Conservation (phyloP, 441 rosid genomes). For the Omphalea diandra region DNA sequence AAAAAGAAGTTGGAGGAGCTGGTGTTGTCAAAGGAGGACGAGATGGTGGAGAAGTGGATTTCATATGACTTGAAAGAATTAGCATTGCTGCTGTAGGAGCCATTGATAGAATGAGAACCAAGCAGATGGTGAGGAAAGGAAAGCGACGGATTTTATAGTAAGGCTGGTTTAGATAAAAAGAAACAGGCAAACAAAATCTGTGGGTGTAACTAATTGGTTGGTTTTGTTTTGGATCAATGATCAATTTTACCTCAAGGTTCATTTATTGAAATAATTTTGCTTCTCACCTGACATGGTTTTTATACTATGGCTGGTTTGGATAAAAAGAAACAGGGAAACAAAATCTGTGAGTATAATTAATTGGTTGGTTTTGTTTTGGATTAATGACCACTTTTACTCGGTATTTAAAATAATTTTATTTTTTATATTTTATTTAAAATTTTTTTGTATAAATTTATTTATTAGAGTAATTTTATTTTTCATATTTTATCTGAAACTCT, state of each 20-base stretch:
- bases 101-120: background rate
- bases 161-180: background rate
- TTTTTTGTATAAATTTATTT: no score
- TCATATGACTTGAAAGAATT: constrained; percentile 11
- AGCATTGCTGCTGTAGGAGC: constrained; percentile 23
- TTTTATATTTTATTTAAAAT: no score
- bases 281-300: no score
- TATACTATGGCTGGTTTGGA: background rate
- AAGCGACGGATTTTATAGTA: background rate
- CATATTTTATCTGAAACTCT: no score
- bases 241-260: no score
- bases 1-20: background rate
- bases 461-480: no score
- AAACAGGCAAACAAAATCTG: constrained; percentile 13
- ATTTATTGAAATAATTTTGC: no score
- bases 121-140: no score
- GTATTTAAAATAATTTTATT: no score
- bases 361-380: background rate
- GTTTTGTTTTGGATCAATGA: background rate
- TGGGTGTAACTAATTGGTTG: constrained; percentile 10
- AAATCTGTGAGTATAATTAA: constrained; percentile 13
- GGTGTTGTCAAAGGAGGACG: background rate
- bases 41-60: background rate
- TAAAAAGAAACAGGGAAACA: background rate
- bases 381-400: no score